Evolutionary conservation across 352 stramenopile species (phyloP).

Genomic region (Phytopythium ostracodes): DNA sequence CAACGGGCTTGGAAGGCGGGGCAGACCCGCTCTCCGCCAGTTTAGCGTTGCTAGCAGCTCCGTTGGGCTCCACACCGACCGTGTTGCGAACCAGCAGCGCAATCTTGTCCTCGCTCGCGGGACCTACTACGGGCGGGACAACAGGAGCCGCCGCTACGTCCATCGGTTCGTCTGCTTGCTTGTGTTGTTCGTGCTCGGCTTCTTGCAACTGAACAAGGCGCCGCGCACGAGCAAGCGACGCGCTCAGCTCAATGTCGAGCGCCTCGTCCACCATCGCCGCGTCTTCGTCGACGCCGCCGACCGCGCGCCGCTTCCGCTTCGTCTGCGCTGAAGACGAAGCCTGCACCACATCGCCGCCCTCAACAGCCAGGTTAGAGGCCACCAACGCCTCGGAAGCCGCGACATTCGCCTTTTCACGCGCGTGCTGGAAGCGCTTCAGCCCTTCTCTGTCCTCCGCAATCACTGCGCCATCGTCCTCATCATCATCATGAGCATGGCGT

Average conservation of each 20-base stretch:
- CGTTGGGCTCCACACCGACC: constrained; percentile 21
- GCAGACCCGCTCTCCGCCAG: constrained; percentile 13
- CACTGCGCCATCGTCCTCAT: constrained; percentile 21
- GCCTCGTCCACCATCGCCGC: constrained; percentile 44
- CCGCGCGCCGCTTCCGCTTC: constrained; percentile 37
- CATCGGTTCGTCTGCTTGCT: neutral
- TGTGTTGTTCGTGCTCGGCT: constrained; percentile 15
- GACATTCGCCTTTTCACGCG: constrained; percentile 56
- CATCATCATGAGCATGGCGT: constrained; percentile 19
- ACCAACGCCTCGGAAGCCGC: constrained; percentile 38
- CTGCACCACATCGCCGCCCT: constrained; percentile 4
- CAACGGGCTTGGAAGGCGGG: constrained; percentile 8
- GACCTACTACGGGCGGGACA: neutral
- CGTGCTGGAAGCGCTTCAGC: constrained; percentile 65
- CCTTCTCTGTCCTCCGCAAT: constrained; percentile 42
- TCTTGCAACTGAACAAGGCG: constrained; percentile 44
- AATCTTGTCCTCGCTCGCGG: constrained; percentile 54
- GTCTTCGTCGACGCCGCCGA: constrained; percentile 18
- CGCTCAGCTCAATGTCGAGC: constrained; percentile 71
- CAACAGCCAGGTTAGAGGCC: constrained; percentile 5
- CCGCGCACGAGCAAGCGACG: constrained; percentile 65
- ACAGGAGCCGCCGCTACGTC: neutral
- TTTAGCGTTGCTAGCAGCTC: constrained; percentile 4
- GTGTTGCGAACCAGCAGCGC: constrained; percentile 48
- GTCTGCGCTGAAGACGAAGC: constrained; percentile 5